Conservation (phyloP, 805 yeast genomes). For the Yamadazyma ubonensis region DNA sequence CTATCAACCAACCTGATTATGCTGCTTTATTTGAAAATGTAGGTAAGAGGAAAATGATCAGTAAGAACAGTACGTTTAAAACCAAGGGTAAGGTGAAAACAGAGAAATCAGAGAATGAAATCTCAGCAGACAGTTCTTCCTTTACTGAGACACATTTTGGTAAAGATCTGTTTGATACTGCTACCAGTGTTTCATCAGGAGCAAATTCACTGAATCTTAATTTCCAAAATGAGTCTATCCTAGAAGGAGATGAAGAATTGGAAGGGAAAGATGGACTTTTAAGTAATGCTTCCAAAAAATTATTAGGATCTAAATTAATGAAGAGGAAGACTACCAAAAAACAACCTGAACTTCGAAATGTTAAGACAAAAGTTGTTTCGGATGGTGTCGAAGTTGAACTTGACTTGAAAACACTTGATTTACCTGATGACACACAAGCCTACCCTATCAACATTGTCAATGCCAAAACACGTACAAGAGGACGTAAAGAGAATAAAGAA, state of each 20-base stretch:
- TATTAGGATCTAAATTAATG: slow-evolving; percentile 39
- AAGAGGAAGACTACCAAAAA: slow-evolving; percentile 25
- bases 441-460: slow-evolving; percentile 33
- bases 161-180: slow-evolving; percentile 19
- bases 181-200: slow-evolving; percentile 13
- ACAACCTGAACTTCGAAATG: slow-evolving; percentile 15
- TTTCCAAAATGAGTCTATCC: not conserved
- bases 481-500: slow-evolving; percentile 62
- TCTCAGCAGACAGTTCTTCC: slow-evolving; percentile 1
- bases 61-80: slow-evolving; percentile 17
- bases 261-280: not conserved
- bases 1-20: slow-evolving; percentile 32
- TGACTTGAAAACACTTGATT: slow-evolving; percentile 37
- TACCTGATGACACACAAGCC: slow-evolving; percentile 40
- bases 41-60: slow-evolving; percentile 34
- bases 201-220: slow-evolving; percentile 7
- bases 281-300: slow-evolving; percentile 33
- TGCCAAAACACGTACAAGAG: slow-evolving; percentile 47
- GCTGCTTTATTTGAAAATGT: slow-evolving; percentile 45
- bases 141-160: slow-evolving; percentile 2
- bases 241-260: not conserved
- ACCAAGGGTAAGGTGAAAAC: slow-evolving; percentile 23
- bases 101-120: slow-evolving; percentile 19
- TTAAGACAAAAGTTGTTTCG: slow-evolving; percentile 13
- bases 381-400: slow-evolving; percentile 39